Percentiles rank a stretch among this genome's conserved stretches.
Evolutionary conservation across 2,329 filamentous ascomycete species (phyloP).

Genomic region (Fusarium sp.): DNA sequence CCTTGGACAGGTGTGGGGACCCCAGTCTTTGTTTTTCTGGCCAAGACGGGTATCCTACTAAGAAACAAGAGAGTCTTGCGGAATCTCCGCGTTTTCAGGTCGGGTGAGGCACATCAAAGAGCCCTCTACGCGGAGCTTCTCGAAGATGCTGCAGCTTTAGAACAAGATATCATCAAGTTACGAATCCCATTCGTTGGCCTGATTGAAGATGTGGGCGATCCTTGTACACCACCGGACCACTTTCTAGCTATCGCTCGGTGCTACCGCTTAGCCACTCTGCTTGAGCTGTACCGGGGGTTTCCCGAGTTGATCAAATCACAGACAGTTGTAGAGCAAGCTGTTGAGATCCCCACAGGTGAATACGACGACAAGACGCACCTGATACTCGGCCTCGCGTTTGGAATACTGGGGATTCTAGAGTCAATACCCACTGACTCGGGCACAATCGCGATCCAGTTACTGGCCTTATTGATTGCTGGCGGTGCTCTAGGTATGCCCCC

Average conservation of each 20-base stretch:
- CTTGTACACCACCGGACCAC: constrained; percentile 5
- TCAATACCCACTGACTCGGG: constrained; percentile 9
- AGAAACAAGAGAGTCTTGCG: constrained; percentile 14
- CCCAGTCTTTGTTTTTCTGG: constrained; percentile 7
- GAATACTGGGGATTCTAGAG: constrained; percentile 4
- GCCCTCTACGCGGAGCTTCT: constrained; percentile 7
- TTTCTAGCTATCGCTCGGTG: constrained; percentile 5
- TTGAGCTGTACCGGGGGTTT: constrained; percentile 21
- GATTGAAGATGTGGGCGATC: constrained; percentile 19
- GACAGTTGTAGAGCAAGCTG: background rate
- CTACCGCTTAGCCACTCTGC: constrained; percentile 15
- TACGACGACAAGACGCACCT: background rate
- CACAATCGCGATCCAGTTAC: constrained; percentile 17
- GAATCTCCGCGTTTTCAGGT: constrained; percentile 2
- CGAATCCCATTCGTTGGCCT: constrained; percentile 7
- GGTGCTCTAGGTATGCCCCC: background rate
- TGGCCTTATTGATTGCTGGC: constrained; percentile 20
- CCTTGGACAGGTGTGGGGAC: constrained; percentile 32
- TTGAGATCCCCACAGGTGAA: background rate
- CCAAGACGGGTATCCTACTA: constrained; percentile 3
- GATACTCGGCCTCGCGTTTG: background rate
- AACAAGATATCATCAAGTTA: background rate
- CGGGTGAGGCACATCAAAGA: background rate
- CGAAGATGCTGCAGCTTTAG: background rate
- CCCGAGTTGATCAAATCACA: constrained; percentile 2